phyloP scores from a whole-genome alignment of 192 early-diverging fungal genomes.

The Rhizophagus sp. region DNA sequence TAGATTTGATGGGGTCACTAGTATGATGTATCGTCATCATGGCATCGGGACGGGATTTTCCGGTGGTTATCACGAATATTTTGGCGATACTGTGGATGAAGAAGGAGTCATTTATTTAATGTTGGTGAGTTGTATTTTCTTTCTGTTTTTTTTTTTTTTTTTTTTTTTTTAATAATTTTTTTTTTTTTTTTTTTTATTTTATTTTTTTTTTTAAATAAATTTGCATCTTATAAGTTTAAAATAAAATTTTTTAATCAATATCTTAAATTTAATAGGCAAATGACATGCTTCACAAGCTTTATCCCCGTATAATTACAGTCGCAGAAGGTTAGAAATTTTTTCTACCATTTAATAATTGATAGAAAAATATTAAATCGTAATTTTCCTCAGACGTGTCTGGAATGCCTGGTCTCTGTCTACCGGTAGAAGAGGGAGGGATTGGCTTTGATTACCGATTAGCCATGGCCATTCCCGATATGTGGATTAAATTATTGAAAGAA shows the following conservation, averaged over 20 bases:
- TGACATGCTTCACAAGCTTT: conserved; percentile 70
- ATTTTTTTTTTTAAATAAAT: background rate
- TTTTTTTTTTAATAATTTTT: background rate
- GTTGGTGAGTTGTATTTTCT: conserved; percentile 66
- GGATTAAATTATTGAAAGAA: conserved; percentile 98
- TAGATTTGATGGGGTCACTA: conserved; percentile 97
- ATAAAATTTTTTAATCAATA: background rate
- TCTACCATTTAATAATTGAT: background rate
- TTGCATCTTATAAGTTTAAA: background rate
- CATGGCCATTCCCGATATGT: conserved; percentile 99
- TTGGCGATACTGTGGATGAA: conserved; percentile 79
- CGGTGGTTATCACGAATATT: conserved; percentile 94
- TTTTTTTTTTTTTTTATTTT: too few relatives aligned
- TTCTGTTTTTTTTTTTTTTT: too few relatives aligned
- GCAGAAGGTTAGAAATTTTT: conserved; percentile 72
- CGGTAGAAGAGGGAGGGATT: conserved; percentile 85
- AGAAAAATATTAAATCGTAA: background rate
- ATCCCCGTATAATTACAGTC: conserved; percentile 82
- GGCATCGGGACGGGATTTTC: conserved; percentile 92
- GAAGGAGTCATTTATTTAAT: conserved; percentile 90
- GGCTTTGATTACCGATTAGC: conserved; percentile 96
- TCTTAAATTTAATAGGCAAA: conserved; percentile 32
- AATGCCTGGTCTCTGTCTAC: conserved; percentile 94
- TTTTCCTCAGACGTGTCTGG: conserved; percentile 87
- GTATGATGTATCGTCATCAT: conserved; percentile 95